These are phyloP conservation scores for Powellomyces hirtus DNA, from an alignment of 192 early-diverging fungal species.

Conservation along the genomic window DNA sequence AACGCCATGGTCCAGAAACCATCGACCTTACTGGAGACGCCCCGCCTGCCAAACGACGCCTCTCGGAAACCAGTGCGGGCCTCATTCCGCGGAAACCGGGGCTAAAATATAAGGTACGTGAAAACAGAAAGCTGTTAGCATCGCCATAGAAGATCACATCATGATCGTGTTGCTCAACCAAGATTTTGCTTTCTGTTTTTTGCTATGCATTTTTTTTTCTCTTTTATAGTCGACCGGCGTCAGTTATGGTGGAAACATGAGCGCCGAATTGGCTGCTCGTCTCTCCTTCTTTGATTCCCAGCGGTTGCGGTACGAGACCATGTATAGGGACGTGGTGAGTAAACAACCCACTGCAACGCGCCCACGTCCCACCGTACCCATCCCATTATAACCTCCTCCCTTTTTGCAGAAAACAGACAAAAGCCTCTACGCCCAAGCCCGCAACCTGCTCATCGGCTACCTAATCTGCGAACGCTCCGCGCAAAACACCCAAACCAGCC, in stretches of 20 bases:
- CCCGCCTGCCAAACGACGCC: no score
- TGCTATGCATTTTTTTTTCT: neutral
- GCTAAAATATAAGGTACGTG: neutral
- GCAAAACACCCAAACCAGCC: no score
- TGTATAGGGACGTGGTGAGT: neutral
- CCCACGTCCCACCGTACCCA: neutral
- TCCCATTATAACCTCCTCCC: neutral
- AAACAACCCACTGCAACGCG: neutral
- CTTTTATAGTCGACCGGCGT: neutral
- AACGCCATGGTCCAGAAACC: no score
- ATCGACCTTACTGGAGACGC: no score
- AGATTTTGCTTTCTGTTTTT: no score
- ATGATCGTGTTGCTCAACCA: no score
- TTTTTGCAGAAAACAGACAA: neutral
- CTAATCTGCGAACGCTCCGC: constrained; percentile 1
- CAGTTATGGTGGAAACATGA: neutral
- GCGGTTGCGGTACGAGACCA: neutral
- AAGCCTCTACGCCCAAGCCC: neutral
- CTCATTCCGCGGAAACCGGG: no score
- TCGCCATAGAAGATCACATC: no score
- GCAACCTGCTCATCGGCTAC: neutral
- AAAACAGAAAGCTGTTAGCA: neutral
- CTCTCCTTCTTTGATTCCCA: neutral
- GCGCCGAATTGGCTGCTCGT: neutral
- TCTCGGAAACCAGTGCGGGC: no score